Conservation (phyloP, 345 rosid genomes). For the Dipteronia dyeriana region DNA sequence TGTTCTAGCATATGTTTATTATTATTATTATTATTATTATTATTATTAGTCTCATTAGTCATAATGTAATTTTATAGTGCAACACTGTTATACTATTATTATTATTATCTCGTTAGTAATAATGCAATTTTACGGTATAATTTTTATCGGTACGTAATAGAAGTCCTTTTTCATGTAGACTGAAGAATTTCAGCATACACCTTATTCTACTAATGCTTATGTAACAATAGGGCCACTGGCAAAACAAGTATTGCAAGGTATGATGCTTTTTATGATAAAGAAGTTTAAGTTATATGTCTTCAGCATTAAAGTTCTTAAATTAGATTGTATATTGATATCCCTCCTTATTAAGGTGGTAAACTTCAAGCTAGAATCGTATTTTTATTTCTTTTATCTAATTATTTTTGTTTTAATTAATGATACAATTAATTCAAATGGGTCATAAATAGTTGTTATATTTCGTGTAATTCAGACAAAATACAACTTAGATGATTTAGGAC, state of each 20-base stretch:
- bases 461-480: background rate
- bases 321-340: background rate
- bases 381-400: background rate
- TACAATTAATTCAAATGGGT: too few species aligned
- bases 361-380: background rate
- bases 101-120: background rate
- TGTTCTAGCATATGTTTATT: too few species aligned
- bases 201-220: slow-evolving; percentile 93
- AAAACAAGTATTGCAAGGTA: slow-evolving; percentile 79
- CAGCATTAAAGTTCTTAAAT: slow-evolving; percentile 6
- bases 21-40: too few species aligned
- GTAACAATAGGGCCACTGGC: slow-evolving; percentile 80
- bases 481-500: background rate
- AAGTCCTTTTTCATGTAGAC: slow-evolving; percentile 45
- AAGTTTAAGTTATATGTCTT: background rate
- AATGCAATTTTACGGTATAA: background rate
- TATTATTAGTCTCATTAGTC: background rate
- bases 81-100: too few species aligned
- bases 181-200: slow-evolving; percentile 95
- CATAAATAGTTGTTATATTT: too few species aligned
- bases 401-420: too few species aligned
- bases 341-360: background rate
- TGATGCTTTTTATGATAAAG: slow-evolving; percentile 10
- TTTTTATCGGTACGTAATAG: background rate
- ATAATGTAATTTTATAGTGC: background rate